phyloP scores from a whole-genome alignment of 1,139 yeast species.

The Pneumocystis sp. region DNA sequence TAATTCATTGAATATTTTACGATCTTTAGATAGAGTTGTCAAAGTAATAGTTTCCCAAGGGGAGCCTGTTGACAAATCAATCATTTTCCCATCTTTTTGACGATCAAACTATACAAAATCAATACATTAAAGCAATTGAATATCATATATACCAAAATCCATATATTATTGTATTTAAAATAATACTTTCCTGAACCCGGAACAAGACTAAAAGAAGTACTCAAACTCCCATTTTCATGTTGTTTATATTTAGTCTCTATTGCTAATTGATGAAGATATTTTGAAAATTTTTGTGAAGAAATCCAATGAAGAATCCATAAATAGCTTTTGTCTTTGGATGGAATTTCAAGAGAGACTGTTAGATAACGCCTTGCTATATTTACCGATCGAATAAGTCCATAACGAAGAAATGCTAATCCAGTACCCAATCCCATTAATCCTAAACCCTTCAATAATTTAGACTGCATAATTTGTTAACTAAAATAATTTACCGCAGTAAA shows the following conservation, averaged over 20 bases:
- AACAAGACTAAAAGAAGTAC: slow-evolving; percentile 78
- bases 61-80: slow-evolving; percentile 80
- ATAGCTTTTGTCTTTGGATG: slow-evolving; percentile 85
- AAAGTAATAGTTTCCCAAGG: slow-evolving; percentile 92
- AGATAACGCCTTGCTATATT: slow-evolving; percentile 63
- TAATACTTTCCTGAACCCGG: slow-evolving; percentile 97
- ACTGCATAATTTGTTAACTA: neutral
- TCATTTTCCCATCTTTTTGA: slow-evolving; percentile 75
- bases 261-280: slow-evolving; percentile 50
- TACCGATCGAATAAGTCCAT: slow-evolving; percentile 49
- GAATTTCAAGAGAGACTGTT: slow-evolving; percentile 83
- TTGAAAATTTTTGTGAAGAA: slow-evolving; percentile 37
- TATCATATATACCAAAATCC: slow-evolving; percentile 46
- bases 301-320: slow-evolving; percentile 95
- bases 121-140: neutral
- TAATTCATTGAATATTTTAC: slow-evolving; percentile 53
- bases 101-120: slow-evolving; percentile 31
- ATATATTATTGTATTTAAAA: slow-evolving; percentile 72
- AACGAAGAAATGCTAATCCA: slow-evolving; percentile 61
- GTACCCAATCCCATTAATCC: slow-evolving; percentile 92
- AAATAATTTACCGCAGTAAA: slow-evolving; percentile 51
- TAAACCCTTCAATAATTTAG: slow-evolving; percentile 34
- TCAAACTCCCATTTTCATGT: slow-evolving; percentile 84
- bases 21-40: slow-evolving; percentile 76
- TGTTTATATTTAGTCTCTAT: slow-evolving; percentile 79